Conservation (phyloP, 768 basidiomycete genomes). For the Leccinum subtestaceum region DNA sequence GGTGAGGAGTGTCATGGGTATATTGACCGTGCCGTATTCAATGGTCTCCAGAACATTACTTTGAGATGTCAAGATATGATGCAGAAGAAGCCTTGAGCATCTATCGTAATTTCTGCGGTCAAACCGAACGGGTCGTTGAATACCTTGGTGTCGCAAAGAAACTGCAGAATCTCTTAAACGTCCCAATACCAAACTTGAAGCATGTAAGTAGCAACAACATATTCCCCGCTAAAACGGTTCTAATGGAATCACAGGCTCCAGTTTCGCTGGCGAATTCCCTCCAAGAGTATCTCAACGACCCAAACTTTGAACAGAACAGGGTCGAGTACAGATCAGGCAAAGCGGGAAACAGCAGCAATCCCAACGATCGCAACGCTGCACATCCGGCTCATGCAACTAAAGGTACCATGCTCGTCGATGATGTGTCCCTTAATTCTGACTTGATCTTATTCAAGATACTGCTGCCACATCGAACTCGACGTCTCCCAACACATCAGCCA, state of each 20-base stretch:
- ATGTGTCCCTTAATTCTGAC: not conserved
- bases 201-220: conserved; percentile 51
- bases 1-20: conserved; percentile 46
- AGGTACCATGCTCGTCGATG: conserved; percentile 15
- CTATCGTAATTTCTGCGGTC: conserved; percentile 92
- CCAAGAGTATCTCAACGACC: conserved; percentile 94
- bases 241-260: conserved; percentile 63
- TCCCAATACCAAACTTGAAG: conserved; percentile 90
- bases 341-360: conserved; percentile 50
- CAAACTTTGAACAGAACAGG: conserved; percentile 94
- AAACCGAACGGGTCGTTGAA: conserved; percentile 91
- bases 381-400: conserved; percentile 8
- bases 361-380: conserved; percentile 7
- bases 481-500: conserved; percentile 19
- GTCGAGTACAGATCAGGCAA: conserved; percentile 88
- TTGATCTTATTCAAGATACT: conserved; percentile 12
- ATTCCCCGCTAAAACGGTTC: not conserved
- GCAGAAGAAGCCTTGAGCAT: conserved; percentile 80
- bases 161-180: conserved; percentile 88
- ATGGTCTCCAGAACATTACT: conserved; percentile 74
- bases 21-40: conserved; percentile 12
- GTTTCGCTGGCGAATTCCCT: conserved; percentile 90
- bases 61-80: conserved; percentile 96
- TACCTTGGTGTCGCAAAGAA: conserved; percentile 91
- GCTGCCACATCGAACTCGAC: conserved; percentile 18